A percentile compares a stretch with the other conserved stretches of the same genome.
These are phyloP conservation scores for Colletotrichum destructivum DNA, from an alignment of 2,329 filamentous ascomycete genomes.

Conservation along the genomic window DNA sequence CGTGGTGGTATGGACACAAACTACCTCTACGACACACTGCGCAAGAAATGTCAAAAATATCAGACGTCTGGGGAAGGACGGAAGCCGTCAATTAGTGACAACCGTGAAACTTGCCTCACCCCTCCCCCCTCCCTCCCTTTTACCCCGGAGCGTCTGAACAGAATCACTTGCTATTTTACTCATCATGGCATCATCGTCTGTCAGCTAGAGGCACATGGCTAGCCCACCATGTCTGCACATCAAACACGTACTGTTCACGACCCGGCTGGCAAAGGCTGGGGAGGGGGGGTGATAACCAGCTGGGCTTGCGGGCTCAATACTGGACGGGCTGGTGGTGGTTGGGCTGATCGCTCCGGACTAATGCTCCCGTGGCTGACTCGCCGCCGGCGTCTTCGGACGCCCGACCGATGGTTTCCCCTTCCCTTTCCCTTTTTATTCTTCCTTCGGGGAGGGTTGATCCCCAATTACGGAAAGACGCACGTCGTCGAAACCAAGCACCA, in stretches of 20 bases:
- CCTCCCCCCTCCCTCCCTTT: neutral
- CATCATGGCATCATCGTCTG: conserved; percentile 34
- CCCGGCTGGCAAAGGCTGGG: neutral
- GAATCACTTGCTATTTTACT: conserved; percentile 1
- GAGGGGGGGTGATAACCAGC: too few species aligned
- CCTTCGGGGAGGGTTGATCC: conserved; percentile 1
- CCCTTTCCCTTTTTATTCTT: neutral
- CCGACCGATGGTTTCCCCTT: neutral
- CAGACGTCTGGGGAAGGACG: conserved; percentile 41
- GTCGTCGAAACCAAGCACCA: neutral
- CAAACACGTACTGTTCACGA: conserved; percentile 40
- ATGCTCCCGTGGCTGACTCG: conserved; percentile 29
- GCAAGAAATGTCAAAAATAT: conserved; percentile 35
- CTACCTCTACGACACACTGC: too few species aligned
- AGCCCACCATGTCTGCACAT: conserved; percentile 38
- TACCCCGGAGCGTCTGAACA: too few species aligned
- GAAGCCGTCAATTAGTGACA: conserved; percentile 32
- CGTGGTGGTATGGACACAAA: too few species aligned
- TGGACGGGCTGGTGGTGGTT: neutral
- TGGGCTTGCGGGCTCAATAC: neutral
- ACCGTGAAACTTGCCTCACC: conserved; percentile 22
- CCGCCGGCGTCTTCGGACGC: neutral
- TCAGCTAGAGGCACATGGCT: neutral
- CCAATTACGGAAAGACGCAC: neutral
- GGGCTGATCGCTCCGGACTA: conserved; percentile 20